Conservation (phyloP, 768 basidiomycete species). For the Stropharia rugosoannulata region DNA sequence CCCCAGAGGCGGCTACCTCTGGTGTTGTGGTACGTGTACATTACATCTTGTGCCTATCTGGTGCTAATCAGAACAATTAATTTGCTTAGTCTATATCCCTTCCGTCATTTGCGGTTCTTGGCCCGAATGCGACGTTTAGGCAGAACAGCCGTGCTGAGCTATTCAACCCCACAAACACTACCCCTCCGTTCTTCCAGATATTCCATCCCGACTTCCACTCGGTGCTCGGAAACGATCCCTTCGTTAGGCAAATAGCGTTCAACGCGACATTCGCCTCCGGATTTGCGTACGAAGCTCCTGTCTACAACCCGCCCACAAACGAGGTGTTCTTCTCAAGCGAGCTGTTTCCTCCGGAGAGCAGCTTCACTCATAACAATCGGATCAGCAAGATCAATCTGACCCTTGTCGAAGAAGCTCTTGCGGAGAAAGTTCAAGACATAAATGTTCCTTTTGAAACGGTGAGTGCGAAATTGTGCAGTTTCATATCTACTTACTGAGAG, state of each 20-base stretch:
- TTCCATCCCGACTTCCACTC: no score
- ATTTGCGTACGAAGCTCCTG: conserved; percentile 76
- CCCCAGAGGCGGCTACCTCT: no score
- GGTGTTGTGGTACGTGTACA: no score
- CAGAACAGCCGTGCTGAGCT: conserved; percentile 33
- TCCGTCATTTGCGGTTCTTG: no score
- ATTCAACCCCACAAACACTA: conserved; percentile 57
- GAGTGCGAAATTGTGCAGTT: no score
- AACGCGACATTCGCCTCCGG: conserved; percentile 51
- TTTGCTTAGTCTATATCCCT: no score
- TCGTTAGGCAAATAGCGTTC: conserved; percentile 54
- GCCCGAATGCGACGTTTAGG: conserved; percentile 39
- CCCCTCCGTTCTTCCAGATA: conserved; percentile 53
- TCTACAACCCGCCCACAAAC: conserved; percentile 61
- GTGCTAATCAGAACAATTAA: no score
- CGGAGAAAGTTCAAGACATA: conserved; percentile 29
- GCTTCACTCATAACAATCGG: conserved; percentile 59
- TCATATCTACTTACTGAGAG: no score
- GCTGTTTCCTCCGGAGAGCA: conserved; percentile 68
- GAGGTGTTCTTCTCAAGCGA: no score
- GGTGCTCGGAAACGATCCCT: no score
- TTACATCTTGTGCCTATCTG: no score
- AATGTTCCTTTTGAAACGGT: no score
- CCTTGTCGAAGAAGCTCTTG: conserved; percentile 47
- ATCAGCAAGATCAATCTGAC: conserved; percentile 60